Base-by-base conservation (phyloP, 108 stramenopile genomes). In the Cyclotella choctawhatcheeana region DNA sequence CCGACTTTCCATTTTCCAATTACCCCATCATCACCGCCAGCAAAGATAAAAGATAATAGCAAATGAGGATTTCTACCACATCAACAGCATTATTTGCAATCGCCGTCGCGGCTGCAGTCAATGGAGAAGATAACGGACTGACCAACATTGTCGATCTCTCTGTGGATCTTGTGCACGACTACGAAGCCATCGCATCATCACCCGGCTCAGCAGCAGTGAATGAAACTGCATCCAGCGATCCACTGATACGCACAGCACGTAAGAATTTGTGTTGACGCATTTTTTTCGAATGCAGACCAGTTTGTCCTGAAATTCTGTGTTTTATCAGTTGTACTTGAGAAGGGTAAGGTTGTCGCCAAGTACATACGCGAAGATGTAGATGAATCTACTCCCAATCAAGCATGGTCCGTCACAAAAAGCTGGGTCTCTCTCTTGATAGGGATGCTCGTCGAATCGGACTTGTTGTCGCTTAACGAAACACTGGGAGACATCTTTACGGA, bases 401-500 rank as follows among this genome's bases (percentile, higher is more conserved):
- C 12, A 12, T 12, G 12, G 8, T 10, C 8, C 37, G 37, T 40
- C 6, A 40, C 37, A 10, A 40, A 40, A 12, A 40, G 37, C 12
- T 40, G 37, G 37, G 12, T 40, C 8, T 40, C 37, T 12, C 12
- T 40, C 8, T 10, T 71, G 1, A n/a, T 71, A 0, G 70, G 70
- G 17, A 26, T 71, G 43, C n/a, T 71, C 62, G 54, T 71, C 2
- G 43, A 71, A 0, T 61, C 63, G 12, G 70, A 44, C 1, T 22
- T 22, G 35, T 31, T 71, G 12, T 64, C 61, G 17, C 43, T 71
- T 12, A 14, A 63, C 34, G 22, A 43, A 47, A 71, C 70, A 6
- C 60, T 71, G 0, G 70, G 70, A 18, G 70, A 71, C 13, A 22
- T 71, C 25, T 71, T 62, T 33, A 18, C 51, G 25, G 13, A 58